phyloP scores from a whole-genome alignment of 1,284 basidiomycete genomes.

The Porogramme epimiltina region DNA sequence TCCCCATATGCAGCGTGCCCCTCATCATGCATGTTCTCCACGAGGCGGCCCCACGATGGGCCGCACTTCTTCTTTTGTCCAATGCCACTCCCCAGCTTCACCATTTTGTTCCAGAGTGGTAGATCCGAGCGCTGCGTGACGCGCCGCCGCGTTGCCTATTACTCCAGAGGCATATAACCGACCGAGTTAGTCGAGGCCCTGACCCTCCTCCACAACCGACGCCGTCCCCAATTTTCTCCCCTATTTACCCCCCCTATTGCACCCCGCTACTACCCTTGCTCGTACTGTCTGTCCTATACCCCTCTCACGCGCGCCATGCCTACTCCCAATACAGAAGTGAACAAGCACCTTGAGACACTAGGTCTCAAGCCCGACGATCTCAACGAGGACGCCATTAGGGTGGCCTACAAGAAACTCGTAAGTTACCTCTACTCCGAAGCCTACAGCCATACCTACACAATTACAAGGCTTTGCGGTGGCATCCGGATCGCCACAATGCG shows the following conservation, averaged over 20 bases:
- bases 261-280: constrained; percentile 2
- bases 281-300: constrained; percentile 17
- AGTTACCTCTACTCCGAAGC: constrained; percentile 25
- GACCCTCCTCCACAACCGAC: constrained; percentile 8
- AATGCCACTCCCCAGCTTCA: constrained; percentile 21
- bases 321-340: constrained; percentile 26
- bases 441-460: not conserved
- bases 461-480: constrained; percentile 82
- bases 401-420: constrained; percentile 81
- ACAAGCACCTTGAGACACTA: constrained; percentile 30
- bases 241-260: constrained; percentile 8
- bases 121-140: constrained; percentile 24
- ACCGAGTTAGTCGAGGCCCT: constrained; percentile 17
- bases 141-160: constrained; percentile 28
- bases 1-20: constrained; percentile 11
- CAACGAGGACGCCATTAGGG: constrained; percentile 78
- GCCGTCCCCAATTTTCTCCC: constrained; percentile 11
- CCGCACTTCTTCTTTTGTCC: constrained; percentile 24
- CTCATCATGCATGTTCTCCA: constrained; percentile 26
- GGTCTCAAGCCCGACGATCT: constrained; percentile 33
- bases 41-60: constrained; percentile 24
- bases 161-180: constrained; percentile 28
- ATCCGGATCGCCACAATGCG: constrained; percentile 81
- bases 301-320: constrained; percentile 13
- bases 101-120: constrained; percentile 14